Evolutionary conservation across 139 green algal genomes (phyloP).

Genomic region (Zygnema circumcarinatum): DNA sequence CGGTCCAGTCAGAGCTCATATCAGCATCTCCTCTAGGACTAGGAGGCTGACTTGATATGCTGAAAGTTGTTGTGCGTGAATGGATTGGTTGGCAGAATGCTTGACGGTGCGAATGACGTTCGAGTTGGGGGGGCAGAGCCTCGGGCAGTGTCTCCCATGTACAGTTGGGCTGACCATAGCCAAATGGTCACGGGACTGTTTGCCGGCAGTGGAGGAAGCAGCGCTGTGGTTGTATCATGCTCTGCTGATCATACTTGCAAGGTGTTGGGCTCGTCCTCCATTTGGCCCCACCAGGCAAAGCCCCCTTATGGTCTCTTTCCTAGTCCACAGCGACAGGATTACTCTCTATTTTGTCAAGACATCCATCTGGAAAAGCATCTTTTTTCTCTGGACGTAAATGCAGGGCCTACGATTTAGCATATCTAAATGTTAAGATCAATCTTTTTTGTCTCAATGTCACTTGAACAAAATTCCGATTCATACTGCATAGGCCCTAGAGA

Average conservation of each 20-base stretch:
- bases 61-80: background rate
- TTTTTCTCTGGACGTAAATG: too few species aligned
- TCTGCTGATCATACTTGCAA: conserved; percentile 82
- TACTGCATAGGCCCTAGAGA: too few species aligned
- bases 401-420: too few species aligned
- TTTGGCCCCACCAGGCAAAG: background rate
- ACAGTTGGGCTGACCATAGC: conserved; percentile 80
- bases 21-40: too few species aligned
- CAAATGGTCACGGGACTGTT: conserved; percentile 78
- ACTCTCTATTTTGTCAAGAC: too few species aligned
- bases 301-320: background rate
- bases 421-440: too few species aligned
- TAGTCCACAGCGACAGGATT: background rate
- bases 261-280: conserved; percentile 8
- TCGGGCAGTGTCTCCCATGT: conserved; percentile 14
- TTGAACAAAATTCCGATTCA: too few species aligned
- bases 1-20: too few species aligned
- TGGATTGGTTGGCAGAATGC: background rate
- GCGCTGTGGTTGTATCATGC: conserved; percentile 67
- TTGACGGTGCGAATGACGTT: background rate
- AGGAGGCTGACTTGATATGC: too few species aligned
- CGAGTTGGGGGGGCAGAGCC: background rate
- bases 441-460: too few species aligned
- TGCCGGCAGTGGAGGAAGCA: conserved; percentile 64
- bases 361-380: too few species aligned